A percentile compares a stretch with the other conserved stretches of the same genome.
phyloP scores from a whole-genome alignment of 768 basidiomycete genomes.

The Tricholoma sp. region DNA sequence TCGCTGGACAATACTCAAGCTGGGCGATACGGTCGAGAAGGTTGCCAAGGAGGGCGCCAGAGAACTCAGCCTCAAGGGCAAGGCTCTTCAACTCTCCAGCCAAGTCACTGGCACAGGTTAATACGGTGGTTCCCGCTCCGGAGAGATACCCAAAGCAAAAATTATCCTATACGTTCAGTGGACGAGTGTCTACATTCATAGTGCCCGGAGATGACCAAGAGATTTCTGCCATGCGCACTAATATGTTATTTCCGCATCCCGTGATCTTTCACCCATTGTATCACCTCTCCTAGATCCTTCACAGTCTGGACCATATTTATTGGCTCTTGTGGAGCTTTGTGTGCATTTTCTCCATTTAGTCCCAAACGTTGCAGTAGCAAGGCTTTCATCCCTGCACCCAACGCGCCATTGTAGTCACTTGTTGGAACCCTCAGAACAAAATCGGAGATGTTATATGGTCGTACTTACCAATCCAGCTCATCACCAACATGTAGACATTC shows the following conservation, averaged over 20 bases:
- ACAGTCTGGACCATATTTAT: constrained; percentile 3
- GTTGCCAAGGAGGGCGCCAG: constrained; percentile 47
- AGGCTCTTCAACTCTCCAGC: not conserved
- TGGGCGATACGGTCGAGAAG: constrained; percentile 71
- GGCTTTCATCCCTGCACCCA: constrained; percentile 17
- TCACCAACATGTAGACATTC: constrained; percentile 74
- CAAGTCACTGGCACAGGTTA: not conserved
- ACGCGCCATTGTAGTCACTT: constrained; percentile 18
- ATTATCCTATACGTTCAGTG: too few species aligned
- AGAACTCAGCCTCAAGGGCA: not conserved
- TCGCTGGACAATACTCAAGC: constrained; percentile 75
- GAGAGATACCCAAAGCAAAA: too few species aligned
- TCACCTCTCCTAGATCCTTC: constrained; percentile 9
- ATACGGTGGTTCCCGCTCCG: too few species aligned
- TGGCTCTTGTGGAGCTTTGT: constrained; percentile 1
- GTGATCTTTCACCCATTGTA: constrained; percentile 12
- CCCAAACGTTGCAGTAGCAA: constrained; percentile 11
- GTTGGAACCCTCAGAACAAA: not conserved
- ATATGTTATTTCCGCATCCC: not conserved
- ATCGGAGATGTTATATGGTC: not conserved
- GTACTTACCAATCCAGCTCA: constrained; percentile 55
- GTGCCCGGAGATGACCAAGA: not conserved
- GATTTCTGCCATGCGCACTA: too few species aligned
- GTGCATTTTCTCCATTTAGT: constrained; percentile 10
- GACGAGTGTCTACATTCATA: too few species aligned